These are phyloP conservation scores for Penicillium hesseltinei DNA, from an alignment of 2,329 filamentous ascomycete genomes.

Conservation along the genomic window DNA sequence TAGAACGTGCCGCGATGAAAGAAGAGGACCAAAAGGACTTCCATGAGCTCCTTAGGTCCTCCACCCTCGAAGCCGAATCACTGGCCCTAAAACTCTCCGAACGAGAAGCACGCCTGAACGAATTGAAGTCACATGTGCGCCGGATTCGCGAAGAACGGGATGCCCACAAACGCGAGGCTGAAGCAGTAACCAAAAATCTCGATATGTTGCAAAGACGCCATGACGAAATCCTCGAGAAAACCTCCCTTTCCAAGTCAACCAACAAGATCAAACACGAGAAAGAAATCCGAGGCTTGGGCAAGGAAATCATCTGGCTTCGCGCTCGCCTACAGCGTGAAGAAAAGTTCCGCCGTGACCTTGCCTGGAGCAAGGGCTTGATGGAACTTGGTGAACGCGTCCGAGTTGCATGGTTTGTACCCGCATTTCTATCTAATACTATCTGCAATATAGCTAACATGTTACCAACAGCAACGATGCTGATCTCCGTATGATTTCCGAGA, in stretches of 20 bases:
- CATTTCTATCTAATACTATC: slow-evolving; percentile 3
- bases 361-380: slow-evolving; percentile 84
- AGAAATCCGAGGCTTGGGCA: slow-evolving; percentile 74
- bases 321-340: slow-evolving; percentile 78
- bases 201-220: slow-evolving; percentile 58
- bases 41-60: slow-evolving; percentile 48
- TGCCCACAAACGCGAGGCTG: slow-evolving; percentile 41
- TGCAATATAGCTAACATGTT: slow-evolving; percentile 19
- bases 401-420: slow-evolving; percentile 70
- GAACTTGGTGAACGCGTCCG: slow-evolving; percentile 67
- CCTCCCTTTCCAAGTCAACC: slow-evolving; percentile 39
- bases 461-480: slow-evolving; percentile 80
- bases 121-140: slow-evolving; percentile 60
- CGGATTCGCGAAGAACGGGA: slow-evolving; percentile 53
- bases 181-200: slow-evolving; percentile 42
- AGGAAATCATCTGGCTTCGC: slow-evolving; percentile 89
- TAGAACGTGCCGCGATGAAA: slow-evolving; percentile 51
- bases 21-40: slow-evolving; percentile 46
- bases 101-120: slow-evolving; percentile 64
- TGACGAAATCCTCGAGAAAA: slow-evolving; percentile 58
- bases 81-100: slow-evolving; percentile 71
- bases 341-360: slow-evolving; percentile 73
- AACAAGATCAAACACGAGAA: slow-evolving; percentile 53
- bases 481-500: slow-evolving; percentile 77
- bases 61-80: slow-evolving; percentile 56